phyloP scores from a whole-genome alignment of 2,329 filamentous ascomycete species.

The Stagonosporopsis rhizophila region DNA sequence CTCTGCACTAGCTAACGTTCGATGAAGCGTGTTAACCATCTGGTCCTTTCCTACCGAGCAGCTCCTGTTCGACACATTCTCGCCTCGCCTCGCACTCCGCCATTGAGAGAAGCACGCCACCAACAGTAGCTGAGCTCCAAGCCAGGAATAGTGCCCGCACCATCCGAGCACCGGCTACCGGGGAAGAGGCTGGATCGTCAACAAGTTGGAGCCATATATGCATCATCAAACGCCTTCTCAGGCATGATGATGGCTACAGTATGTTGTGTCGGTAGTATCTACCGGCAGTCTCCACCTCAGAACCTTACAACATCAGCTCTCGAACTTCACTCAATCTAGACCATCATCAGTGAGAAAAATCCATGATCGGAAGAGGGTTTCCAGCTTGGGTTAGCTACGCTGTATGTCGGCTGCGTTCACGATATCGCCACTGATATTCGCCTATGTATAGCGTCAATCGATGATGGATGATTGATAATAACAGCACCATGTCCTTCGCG shows the following conservation, averaged over 20 bases:
- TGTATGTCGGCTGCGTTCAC: neutral
- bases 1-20: neutral
- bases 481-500: neutral
- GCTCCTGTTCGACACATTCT: neutral
- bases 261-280: neutral
- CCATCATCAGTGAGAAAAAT: neutral
- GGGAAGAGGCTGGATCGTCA: neutral
- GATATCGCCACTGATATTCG: neutral
- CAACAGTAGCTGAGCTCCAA: slow-evolving; percentile 1
- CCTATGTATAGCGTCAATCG: neutral
- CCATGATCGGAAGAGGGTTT: neutral
- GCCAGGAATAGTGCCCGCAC: neutral
- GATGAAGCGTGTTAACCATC: neutral
- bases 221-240: neutral
- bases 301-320: slow-evolving; percentile 3
- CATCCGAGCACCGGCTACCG: neutral
- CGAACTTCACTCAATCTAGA: neutral
- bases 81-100: neutral
- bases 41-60: neutral
- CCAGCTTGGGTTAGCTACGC: neutral
- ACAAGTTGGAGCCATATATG: neutral
- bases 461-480: neutral
- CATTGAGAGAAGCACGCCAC: neutral
- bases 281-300: neutral
- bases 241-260: neutral